Conservation (phyloP, 1,284 basidiomycete species). For the Rhodotorula sp. region DNA sequence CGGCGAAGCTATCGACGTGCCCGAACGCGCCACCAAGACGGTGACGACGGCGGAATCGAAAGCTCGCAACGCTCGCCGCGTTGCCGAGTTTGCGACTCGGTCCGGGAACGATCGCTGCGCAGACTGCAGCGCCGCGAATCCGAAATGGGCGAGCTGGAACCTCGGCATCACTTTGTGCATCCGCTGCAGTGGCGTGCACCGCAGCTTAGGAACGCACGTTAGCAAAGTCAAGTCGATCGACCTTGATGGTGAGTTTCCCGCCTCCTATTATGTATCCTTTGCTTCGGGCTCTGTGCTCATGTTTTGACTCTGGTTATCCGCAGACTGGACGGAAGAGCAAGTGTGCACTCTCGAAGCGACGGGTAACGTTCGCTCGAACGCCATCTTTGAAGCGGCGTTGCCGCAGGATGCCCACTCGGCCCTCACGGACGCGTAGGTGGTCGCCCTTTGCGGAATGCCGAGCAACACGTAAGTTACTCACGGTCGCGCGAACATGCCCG, state of each 20-base stretch:
- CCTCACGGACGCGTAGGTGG: constrained; percentile 47
- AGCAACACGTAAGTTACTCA: background rate
- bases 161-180: constrained; percentile 57
- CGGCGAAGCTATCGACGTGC: background rate
- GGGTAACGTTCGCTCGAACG: constrained; percentile 52
- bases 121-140: constrained; percentile 38
- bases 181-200: constrained; percentile 55
- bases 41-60: constrained; percentile 6
- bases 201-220: constrained; percentile 55
- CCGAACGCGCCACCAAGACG: background rate
- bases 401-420: constrained; percentile 29
- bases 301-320: background rate
- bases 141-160: constrained; percentile 51
- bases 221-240: constrained; percentile 56
- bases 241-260: constrained; percentile 50
- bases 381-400: constrained; percentile 49
- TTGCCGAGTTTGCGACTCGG: constrained; percentile 8
- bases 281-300: background rate
- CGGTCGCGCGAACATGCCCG: background rate
- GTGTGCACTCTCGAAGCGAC: constrained; percentile 48
- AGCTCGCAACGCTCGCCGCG: constrained; percentile 21
- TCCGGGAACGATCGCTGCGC: constrained; percentile 15
- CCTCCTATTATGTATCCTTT: background rate
- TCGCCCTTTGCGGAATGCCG: background rate
- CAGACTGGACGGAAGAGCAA: constrained; percentile 51